Percentiles rank a stretch among this genome's conserved stretches.
Conservation (phyloP, 257 asterid species). For the Nicotiana noctiflora region DNA sequence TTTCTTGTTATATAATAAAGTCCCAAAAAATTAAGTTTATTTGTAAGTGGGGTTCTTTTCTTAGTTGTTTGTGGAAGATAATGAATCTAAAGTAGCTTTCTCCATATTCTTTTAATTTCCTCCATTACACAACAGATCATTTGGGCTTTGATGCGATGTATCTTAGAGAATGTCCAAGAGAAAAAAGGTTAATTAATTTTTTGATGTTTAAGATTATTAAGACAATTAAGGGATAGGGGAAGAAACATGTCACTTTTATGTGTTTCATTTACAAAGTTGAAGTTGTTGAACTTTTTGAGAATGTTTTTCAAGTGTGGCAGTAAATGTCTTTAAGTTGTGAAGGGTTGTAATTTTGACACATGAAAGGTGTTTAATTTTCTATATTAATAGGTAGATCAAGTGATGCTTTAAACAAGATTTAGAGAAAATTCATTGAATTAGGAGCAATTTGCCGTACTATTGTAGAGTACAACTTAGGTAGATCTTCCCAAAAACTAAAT, state of each 20-base stretch:
- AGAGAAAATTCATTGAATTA: constrained; percentile 3
- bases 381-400: neutral
- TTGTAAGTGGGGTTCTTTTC: constrained; percentile 20
- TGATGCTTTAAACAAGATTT: neutral
- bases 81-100: constrained; percentile 23
- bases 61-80: constrained; percentile 11
- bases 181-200: constrained; percentile 6
- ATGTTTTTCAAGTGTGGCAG: constrained; percentile 9
- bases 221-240: neutral
- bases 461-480: neutral
- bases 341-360: neutral
- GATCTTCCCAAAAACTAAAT: neutral
- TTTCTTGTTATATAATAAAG: constrained; percentile 12
- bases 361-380: neutral
- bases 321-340: neutral
- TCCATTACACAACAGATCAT: constrained; percentile 17
- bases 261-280: neutral
- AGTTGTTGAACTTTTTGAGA: neutral
- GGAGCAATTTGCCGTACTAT: neutral
- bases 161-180: constrained; percentile 14
- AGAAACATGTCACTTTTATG: neutral
- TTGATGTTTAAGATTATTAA: constrained; percentile 1
- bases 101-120: constrained; percentile 24
- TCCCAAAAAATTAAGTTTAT: constrained; percentile 13
- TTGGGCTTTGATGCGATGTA: constrained; percentile 13